phyloP scores from a whole-genome alignment of 805 yeast genomes.

The Barnettozyma californica region DNA sequence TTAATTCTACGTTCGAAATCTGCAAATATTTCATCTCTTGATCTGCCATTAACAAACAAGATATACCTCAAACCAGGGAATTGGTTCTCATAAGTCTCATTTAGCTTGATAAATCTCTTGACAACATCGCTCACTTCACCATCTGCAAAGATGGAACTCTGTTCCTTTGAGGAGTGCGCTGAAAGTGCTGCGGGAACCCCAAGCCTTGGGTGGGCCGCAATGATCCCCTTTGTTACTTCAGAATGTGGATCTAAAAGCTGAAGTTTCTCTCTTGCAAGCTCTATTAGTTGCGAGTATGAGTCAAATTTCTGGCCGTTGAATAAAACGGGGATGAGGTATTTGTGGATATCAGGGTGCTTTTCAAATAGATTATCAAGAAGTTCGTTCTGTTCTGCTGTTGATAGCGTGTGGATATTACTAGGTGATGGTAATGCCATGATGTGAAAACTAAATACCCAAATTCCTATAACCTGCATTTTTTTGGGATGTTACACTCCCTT shows the following conservation, averaged over 20 bases:
- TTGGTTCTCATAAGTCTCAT: conserved; percentile 53
- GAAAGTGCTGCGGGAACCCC: conserved; percentile 64
- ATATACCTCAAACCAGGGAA: conserved; percentile 79
- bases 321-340: conserved; percentile 16
- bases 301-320: conserved; percentile 5
- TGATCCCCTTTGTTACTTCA: conserved; percentile 37
- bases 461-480: no score
- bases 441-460: not conserved
- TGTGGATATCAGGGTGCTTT: conserved; percentile 18
- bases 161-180: conserved; percentile 66
- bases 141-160: conserved; percentile 51
- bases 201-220: conserved; percentile 88
- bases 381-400: conserved; percentile 28
- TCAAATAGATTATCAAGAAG: conserved; percentile 35
- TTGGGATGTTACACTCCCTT: not conserved
- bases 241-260: conserved; percentile 14
- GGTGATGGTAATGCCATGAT: conserved; percentile 28
- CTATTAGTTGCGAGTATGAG: conserved; percentile 15
- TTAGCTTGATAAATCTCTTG: conserved; percentile 43
- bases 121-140: conserved; percentile 42
- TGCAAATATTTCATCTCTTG: conserved; percentile 57
- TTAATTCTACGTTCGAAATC: conserved; percentile 56
- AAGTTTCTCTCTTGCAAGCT: conserved; percentile 12
- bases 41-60: conserved; percentile 82
- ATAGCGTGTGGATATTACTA: conserved; percentile 17